Evolutionary conservation across 2,329 filamentous ascomycete species (phyloP).

Genomic region (Epicoccum sorghinum): DNA sequence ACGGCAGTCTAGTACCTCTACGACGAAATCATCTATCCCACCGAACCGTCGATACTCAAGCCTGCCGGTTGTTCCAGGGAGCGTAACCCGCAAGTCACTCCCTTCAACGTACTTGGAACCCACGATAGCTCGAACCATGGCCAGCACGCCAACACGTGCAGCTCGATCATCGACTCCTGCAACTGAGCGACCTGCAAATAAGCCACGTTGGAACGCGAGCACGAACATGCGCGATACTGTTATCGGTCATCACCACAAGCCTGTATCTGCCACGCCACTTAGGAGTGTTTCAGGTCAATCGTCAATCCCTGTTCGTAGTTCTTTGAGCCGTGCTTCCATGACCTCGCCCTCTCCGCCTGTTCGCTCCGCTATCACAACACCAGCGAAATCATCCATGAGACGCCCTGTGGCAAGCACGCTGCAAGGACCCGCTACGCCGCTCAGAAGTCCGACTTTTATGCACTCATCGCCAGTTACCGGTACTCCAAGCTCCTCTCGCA

Average conservation of each 20-base stretch:
- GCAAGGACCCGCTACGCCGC: slow-evolving; percentile 38
- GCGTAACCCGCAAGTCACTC: slow-evolving; percentile 30
- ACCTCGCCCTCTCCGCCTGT: slow-evolving; percentile 31
- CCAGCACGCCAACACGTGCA: slow-evolving; percentile 32
- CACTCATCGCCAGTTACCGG: slow-evolving; percentile 24
- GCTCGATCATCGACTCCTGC: slow-evolving; percentile 32
- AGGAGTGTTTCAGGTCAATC: slow-evolving; percentile 41
- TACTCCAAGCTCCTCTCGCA: slow-evolving; percentile 35
- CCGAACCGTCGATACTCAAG: slow-evolving; percentile 56
- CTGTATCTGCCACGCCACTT: slow-evolving; percentile 40
- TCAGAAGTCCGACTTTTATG: slow-evolving; percentile 26
- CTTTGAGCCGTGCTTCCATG: slow-evolving; percentile 35
- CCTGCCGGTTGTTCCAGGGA: slow-evolving; percentile 46
- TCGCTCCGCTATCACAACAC: slow-evolving; percentile 36
- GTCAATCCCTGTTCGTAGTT: slow-evolving; percentile 45
- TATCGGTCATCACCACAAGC: slow-evolving; percentile 49
- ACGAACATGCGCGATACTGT: slow-evolving; percentile 47
- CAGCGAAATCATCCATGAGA: slow-evolving; percentile 31
- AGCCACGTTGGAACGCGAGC: slow-evolving; percentile 49
- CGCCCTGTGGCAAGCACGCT: slow-evolving; percentile 40
- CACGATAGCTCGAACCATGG: slow-evolving; percentile 33
- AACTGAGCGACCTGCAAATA: slow-evolving; percentile 36
- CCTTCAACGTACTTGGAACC: slow-evolving; percentile 25
- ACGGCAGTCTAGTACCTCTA: slow-evolving; percentile 54
- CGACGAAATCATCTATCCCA: slow-evolving; percentile 48